phyloP scores from a whole-genome alignment of 139 green algal genomes.

The Chlamydomonas sp. region DNA sequence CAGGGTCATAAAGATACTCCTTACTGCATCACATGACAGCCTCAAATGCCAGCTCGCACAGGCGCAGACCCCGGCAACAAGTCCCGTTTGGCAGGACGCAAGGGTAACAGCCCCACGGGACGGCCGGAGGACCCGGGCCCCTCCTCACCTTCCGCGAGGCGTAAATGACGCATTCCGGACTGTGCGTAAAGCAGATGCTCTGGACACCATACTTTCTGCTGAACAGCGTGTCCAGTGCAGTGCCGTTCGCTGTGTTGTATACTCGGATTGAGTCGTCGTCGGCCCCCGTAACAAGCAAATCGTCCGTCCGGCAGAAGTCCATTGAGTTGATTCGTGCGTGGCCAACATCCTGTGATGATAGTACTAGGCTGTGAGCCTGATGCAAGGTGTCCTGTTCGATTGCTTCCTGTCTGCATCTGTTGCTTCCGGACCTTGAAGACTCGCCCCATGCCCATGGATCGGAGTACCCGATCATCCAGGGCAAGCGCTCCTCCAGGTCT shows the following conservation, averaged over 20 bases:
- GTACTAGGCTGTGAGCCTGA: background rate
- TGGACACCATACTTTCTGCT: conserved; percentile 86
- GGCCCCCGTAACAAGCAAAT: conserved; percentile 84
- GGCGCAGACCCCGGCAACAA: too few species aligned
- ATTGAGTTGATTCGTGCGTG: conserved; percentile 84
- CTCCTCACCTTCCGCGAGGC: conserved; percentile 80
- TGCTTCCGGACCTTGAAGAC: conserved; percentile 42
- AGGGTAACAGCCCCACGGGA: too few species aligned
- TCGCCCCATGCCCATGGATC: conserved; percentile 43
- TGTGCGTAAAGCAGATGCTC: conserved; percentile 87
- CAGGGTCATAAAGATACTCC: too few species aligned
- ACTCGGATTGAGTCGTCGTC: conserved; percentile 89
- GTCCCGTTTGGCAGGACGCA: too few species aligned
- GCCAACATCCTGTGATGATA: conserved; percentile 42
- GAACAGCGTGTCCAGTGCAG: conserved; percentile 62
- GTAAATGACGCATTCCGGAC: conserved; percentile 74
- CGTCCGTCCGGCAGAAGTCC: conserved; percentile 87
- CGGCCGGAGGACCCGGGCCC: background rate
- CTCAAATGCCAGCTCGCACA: too few species aligned
- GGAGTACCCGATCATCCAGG: conserved; percentile 44
- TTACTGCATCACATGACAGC: too few species aligned
- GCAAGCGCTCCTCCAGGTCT: background rate
- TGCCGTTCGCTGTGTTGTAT: conserved; percentile 77
- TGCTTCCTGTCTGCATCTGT: background rate
- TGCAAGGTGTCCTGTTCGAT: too few species aligned